phyloP scores from a whole-genome alignment of 2,329 filamentous ascomycete species.

The Aspergillus versicolor region DNA sequence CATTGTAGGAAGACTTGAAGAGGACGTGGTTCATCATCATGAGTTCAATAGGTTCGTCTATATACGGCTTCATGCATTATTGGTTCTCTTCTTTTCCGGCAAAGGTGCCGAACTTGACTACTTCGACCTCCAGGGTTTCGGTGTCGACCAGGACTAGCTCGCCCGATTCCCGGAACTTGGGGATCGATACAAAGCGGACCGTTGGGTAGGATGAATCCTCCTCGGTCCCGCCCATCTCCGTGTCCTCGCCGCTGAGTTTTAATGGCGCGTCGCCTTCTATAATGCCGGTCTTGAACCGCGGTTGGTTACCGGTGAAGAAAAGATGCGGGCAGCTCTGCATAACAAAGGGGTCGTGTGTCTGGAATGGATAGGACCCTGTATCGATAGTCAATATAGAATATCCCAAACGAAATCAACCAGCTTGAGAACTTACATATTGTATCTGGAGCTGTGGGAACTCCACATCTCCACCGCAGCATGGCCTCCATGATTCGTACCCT shows the following conservation, averaged over 20 bases:
- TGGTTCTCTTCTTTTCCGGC: slow-evolving; percentile 35
- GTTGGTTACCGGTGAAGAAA: slow-evolving; percentile 85
- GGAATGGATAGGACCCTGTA: slow-evolving; percentile 90
- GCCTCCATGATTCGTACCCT: slow-evolving; percentile 88
- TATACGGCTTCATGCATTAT: slow-evolving; percentile 14
- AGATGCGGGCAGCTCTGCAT: slow-evolving; percentile 82
- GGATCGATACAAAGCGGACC: slow-evolving; percentile 78
- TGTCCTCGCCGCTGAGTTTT: slow-evolving; percentile 33
- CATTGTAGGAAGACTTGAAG: too few relatives aligned
- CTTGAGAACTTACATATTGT: slow-evolving; percentile 71
- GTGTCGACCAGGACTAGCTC: slow-evolving; percentile 81
- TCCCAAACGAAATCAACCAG: background rate
- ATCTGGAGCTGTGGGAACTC: slow-evolving; percentile 91
- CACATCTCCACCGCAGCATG: slow-evolving; percentile 88
- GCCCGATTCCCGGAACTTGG: slow-evolving; percentile 74
- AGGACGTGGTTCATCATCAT: background rate
- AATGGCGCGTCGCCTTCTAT: slow-evolving; percentile 54
- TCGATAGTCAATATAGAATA: slow-evolving; percentile 1
- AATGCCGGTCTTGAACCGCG: slow-evolving; percentile 69
- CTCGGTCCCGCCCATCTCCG: slow-evolving; percentile 31
- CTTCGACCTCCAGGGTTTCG: slow-evolving; percentile 78
- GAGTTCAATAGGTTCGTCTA: slow-evolving; percentile 11
- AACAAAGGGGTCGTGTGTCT: slow-evolving; percentile 89
- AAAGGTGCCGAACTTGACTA: slow-evolving; percentile 59
- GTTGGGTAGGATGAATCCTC: slow-evolving; percentile 61